phyloP scores from a whole-genome alignment of 176 grass and related monocot genomes.

The Oryza nivara region DNA sequence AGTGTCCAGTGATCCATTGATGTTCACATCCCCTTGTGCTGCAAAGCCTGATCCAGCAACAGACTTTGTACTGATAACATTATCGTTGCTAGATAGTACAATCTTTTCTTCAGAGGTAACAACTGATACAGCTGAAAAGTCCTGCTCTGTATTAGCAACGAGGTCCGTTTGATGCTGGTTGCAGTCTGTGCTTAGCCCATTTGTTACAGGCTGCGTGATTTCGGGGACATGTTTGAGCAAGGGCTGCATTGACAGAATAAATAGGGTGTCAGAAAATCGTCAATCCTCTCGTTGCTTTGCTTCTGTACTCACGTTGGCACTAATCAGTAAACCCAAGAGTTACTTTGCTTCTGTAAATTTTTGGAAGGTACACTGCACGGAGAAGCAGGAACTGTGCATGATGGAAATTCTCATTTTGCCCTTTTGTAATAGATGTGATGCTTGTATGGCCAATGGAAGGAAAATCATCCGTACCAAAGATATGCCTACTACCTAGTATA shows the following conservation, averaged over 20 bases:
- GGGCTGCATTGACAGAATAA: constrained; percentile 40
- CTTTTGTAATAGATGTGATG: neutral
- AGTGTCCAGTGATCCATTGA: neutral
- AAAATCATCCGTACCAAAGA: constrained; percentile 11
- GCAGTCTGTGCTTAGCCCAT: neutral
- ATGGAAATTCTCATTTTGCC: neutral
- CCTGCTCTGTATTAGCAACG: neutral
- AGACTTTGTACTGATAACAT: neutral
- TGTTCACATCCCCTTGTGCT: constrained; percentile 17
- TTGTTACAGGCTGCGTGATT: neutral
- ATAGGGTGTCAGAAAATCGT: neutral
- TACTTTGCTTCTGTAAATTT: neutral
- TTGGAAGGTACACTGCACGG: neutral
- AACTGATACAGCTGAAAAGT: neutral
- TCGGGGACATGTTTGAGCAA: constrained; percentile 43
- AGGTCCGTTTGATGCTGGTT: neutral
- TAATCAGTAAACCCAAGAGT: neutral
- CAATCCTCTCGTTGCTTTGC: neutral
- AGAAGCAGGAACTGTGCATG: neutral
- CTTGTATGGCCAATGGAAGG: neutral
- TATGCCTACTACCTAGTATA: neutral
- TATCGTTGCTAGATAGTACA: neutral
- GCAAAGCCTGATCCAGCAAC: neutral
- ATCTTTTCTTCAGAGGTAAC: constrained; percentile 33
- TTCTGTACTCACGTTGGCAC: neutral